Evolutionary conservation across 768 basidiomycete genomes (phyloP).

Genomic region (Suillus subaureus): DNA sequence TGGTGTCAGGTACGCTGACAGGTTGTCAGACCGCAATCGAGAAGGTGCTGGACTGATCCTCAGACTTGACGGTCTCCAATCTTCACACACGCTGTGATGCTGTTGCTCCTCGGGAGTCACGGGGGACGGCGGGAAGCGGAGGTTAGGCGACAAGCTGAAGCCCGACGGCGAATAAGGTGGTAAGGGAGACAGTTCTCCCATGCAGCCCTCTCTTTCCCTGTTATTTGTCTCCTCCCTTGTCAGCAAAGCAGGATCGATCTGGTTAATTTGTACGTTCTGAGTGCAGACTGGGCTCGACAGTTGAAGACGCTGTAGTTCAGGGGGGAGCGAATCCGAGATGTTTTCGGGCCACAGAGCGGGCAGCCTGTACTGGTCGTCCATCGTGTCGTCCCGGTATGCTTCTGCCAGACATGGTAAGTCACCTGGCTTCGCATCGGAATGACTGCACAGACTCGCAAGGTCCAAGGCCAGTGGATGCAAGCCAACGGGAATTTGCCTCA

Average conservation of each 20-base stretch:
- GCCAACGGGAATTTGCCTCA: neutral
- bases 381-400: slow-evolving; percentile 21
- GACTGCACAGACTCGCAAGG: neutral
- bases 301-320: slow-evolving; percentile 22
- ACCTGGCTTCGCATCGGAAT: neutral
- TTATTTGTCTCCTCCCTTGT: slow-evolving; percentile 13
- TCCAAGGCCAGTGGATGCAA: neutral
- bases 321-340: slow-evolving; percentile 21
- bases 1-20: neutral
- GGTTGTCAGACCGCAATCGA: neutral
- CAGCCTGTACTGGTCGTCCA: slow-evolving; percentile 17
- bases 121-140: neutral
- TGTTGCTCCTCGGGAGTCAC: neutral
- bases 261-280: slow-evolving; percentile 8
- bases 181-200: neutral
- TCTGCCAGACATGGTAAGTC: slow-evolving; percentile 21
- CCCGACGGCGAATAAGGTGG: too few relatives aligned
- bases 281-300: slow-evolving; percentile 16
- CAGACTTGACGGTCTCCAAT: neutral
- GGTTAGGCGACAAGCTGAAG: neutral
- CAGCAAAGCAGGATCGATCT: slow-evolving; percentile 32
- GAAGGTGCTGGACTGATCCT: neutral
- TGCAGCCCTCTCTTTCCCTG: neutral
- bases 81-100: neutral
- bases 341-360: slow-evolving; percentile 9